Conservation (phyloP, 106 monocot genomes). For the Vanilla planifolia region DNA sequence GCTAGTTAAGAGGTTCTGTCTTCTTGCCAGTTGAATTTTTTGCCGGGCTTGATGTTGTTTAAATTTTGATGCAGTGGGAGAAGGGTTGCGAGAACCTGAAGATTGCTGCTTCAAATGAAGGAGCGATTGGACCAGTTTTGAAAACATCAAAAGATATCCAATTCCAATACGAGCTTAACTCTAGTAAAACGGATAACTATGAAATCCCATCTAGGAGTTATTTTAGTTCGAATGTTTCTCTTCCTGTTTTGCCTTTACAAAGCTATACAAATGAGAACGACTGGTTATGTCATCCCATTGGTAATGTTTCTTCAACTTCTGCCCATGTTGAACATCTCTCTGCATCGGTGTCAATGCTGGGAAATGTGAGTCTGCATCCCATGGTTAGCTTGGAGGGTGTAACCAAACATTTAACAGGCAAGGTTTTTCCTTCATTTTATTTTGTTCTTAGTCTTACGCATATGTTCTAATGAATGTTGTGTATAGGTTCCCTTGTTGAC, state of each 20-base stretch:
- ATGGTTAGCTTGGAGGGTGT: not conserved
- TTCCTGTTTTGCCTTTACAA: slow-evolving; percentile 98
- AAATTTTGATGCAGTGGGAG: slow-evolving; percentile 71
- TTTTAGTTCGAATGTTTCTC: slow-evolving; percentile 48
- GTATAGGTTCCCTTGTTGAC: slow-evolving; percentile 9
- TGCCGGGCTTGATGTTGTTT: not conserved
- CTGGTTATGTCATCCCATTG: slow-evolving; percentile 12
- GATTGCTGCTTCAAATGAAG: slow-evolving; percentile 17
- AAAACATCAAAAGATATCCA: slow-evolving; percentile 82
- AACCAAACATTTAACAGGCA: slow-evolving; percentile 10
- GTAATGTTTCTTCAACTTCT: slow-evolving; percentile 12
- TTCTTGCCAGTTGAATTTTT: too few relatives aligned
- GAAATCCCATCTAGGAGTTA: slow-evolving; percentile 27
- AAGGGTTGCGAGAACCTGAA: slow-evolving; percentile 52
- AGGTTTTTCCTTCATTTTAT: not conserved
- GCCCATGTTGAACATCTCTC: slow-evolving; percentile 5
- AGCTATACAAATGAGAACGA: slow-evolving; percentile 68
- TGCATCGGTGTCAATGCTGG: slow-evolving; percentile 10
- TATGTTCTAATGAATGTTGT: not conserved
- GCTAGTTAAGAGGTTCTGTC: too few relatives aligned
- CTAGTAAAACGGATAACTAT: slow-evolving; percentile 49
- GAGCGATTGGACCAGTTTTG: slow-evolving; percentile 18
- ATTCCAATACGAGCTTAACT: slow-evolving; percentile 63
- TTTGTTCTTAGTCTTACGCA: not conserved
- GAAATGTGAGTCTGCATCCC: slow-evolving; percentile 4